Conservation (phyloP, 257 asterid species). For the Fraxinus pennsylvanica region DNA sequence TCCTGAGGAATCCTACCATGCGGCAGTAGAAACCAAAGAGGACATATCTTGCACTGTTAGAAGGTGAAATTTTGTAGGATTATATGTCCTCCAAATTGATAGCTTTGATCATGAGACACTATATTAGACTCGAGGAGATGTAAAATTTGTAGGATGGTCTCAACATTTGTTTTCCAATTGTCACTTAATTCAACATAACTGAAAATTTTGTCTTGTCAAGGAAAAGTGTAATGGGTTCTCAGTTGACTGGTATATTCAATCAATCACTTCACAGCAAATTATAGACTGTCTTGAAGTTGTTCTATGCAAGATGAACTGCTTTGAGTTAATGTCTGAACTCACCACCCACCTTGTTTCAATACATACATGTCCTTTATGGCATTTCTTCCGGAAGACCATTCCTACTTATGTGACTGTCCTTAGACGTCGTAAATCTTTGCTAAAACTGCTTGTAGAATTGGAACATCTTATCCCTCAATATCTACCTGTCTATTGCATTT, state of each 20-base stretch:
- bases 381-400: not conserved
- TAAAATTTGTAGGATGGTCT: not conserved
- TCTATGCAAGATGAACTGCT: not conserved
- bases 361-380: not conserved
- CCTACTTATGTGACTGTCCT: not conserved
- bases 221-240: not conserved
- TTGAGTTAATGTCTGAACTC: not conserved
- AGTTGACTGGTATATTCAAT: not conserved
- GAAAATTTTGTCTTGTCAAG: not conserved
- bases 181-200: not conserved
- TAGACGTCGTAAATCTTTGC: not conserved
- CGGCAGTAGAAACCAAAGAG: not conserved
- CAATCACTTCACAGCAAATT: not conserved
- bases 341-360: not conserved
- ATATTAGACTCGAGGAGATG: constrained; percentile 2
- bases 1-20: not conserved
- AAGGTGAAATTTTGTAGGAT: not conserved
- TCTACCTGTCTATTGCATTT: not conserved
- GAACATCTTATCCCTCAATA: not conserved
- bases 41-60: not conserved
- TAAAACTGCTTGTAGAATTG: not conserved
- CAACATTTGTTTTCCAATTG: not conserved
- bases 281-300: not conserved
- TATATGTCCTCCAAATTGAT: not conserved
- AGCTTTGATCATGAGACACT: constrained; percentile 13